These are phyloP conservation scores for Lactarius pseudohatsudake DNA, from an alignment of 768 basidiomycete genomes.

Conservation along the genomic window DNA sequence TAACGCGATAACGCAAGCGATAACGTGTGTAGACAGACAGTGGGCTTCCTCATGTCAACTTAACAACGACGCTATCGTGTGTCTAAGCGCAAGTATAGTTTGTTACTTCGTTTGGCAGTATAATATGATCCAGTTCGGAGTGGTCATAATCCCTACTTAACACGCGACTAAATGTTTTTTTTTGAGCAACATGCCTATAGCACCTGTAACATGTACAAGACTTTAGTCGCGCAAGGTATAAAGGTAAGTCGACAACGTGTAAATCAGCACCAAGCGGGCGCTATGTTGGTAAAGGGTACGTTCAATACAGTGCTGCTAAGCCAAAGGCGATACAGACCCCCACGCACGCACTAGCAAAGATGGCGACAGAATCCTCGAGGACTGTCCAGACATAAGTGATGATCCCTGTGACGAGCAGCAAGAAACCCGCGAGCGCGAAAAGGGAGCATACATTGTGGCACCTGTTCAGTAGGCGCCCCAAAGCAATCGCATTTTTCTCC, in stretches of 20 bases:
- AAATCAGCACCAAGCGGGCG: background rate
- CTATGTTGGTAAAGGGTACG: no score
- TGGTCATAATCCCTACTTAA: background rate
- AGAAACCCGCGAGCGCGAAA: conserved; percentile 24
- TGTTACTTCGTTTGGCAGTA: background rate
- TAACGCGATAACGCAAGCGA: background rate
- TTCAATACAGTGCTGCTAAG: conserved; percentile 19
- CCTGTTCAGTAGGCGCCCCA: conserved; percentile 22
- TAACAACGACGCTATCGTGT: no score
- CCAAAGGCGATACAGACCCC: conserved; percentile 18
- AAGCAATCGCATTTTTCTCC: conserved; percentile 16
- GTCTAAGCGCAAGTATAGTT: background rate
- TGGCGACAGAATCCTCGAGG: conserved; percentile 21
- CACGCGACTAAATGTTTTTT: background rate
- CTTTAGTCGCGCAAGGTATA: background rate
- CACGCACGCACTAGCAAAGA: conserved; percentile 25
- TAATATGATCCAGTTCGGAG: background rate
- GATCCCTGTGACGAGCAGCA: conserved; percentile 23
- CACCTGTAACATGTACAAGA: background rate
- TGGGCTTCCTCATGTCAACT: background rate
- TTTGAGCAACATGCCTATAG: background rate
- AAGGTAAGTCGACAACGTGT: background rate
- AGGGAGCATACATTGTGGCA: conserved; percentile 21
- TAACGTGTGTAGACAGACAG: background rate
- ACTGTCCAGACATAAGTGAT: conserved; percentile 21